Evolutionary conservation across 1,139 yeast species (phyloP).

Genomic region (Entelexis paramagnoliae): DNA sequence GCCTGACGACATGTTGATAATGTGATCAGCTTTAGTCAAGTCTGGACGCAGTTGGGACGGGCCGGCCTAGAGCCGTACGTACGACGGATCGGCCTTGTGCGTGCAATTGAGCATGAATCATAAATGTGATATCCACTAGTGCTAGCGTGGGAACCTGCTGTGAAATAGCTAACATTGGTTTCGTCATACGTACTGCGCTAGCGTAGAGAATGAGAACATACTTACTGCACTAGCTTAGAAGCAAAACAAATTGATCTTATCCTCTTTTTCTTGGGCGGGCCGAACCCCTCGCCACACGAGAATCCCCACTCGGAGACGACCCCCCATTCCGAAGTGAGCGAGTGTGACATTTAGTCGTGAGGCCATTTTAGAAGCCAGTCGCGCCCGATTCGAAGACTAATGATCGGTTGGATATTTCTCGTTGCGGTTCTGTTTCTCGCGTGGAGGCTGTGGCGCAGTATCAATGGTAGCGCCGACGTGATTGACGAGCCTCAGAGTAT

Average conservation of each 20-base stretch:
- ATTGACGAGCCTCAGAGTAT: slow-evolving; percentile 40
- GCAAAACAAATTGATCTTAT: too few species aligned
- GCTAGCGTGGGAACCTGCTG: too few species aligned
- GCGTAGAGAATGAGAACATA: too few species aligned
- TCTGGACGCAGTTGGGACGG: too few species aligned
- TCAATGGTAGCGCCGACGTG: neutral
- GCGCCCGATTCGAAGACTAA: neutral
- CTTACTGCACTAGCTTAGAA: too few species aligned
- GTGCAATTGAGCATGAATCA: too few species aligned
- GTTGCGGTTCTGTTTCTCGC: slow-evolving; percentile 1
- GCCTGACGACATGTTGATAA: neutral
- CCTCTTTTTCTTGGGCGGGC: too few species aligned
- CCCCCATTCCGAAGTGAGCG: neutral
- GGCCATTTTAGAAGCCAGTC: neutral
- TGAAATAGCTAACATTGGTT: too few species aligned
- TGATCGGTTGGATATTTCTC: slow-evolving; percentile 14
- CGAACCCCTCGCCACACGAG: neutral
- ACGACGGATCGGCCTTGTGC: too few species aligned
- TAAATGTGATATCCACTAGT: too few species aligned
- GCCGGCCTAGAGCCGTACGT: too few species aligned
- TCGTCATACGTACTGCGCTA: too few species aligned
- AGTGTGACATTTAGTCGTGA: neutral
- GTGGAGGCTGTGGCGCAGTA: slow-evolving; percentile 5
- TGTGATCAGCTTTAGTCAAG: neutral
- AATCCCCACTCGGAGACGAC: neutral